Conservation (phyloP, 176 grass and related monocot genomes). For the Tuctoria greenei region DNA sequence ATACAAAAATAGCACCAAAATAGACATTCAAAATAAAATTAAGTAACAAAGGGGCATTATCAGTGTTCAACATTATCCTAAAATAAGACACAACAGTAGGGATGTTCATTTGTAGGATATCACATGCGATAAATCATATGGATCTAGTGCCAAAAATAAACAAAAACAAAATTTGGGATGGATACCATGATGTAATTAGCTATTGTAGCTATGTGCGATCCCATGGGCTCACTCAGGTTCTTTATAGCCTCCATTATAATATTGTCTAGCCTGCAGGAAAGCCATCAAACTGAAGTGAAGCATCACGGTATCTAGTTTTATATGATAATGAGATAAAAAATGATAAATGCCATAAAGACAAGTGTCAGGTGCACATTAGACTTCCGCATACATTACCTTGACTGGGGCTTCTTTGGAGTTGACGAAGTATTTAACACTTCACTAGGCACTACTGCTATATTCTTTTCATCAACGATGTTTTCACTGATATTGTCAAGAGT, state of each 20-base stretch:
- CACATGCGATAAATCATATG: slow-evolving; percentile 20
- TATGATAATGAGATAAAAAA: slow-evolving; percentile 1
- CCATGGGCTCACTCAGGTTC: slow-evolving; percentile 55
- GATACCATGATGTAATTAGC: slow-evolving; percentile 69
- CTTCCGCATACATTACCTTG: too few relatives aligned
- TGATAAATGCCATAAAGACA: slow-evolving; percentile 1
- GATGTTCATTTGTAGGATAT: slow-evolving; percentile 21
- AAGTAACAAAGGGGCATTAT: neutral
- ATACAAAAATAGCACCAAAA: slow-evolving; percentile 20
- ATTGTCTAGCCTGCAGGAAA: slow-evolving; percentile 52
- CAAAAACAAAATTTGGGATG: neutral
- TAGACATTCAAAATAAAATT: neutral
- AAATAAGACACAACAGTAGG: too few relatives aligned
- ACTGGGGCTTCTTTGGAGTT: slow-evolving; percentile 34
- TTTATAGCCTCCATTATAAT: slow-evolving; percentile 68
- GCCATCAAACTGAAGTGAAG: slow-evolving; percentile 25
- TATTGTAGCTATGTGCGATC: slow-evolving; percentile 66
- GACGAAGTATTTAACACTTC: slow-evolving; percentile 40
- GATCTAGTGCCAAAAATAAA: slow-evolving; percentile 17
- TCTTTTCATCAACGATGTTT: slow-evolving; percentile 42
- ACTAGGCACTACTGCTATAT: slow-evolving; percentile 46
- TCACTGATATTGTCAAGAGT: slow-evolving; percentile 48
- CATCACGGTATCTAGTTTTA: slow-evolving; percentile 13
- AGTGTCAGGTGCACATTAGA: slow-evolving; percentile 9
- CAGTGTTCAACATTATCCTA: too few relatives aligned